Evolutionary conservation across 805 yeast genomes (phyloP).

Genomic region (Candida nonsorbophila): DNA sequence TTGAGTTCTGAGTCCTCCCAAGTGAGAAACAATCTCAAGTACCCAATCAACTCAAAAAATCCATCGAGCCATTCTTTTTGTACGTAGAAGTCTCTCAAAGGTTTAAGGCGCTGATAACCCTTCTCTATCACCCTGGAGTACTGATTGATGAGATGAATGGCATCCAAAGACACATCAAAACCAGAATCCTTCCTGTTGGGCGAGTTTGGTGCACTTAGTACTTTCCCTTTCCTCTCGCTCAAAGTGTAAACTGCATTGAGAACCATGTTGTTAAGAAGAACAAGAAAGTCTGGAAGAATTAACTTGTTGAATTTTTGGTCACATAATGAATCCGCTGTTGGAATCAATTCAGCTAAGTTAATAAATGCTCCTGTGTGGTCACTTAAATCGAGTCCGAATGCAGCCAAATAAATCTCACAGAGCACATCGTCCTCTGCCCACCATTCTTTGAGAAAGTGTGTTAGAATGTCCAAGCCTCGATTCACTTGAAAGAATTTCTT

Average conservation of each 20-base stretch:
- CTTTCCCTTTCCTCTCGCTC: constrained; percentile 23
- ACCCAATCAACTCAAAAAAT: constrained; percentile 30
- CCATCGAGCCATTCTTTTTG: constrained; percentile 35
- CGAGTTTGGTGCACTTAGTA: constrained; percentile 29
- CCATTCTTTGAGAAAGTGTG: constrained; percentile 39
- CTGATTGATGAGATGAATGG: constrained; percentile 28
- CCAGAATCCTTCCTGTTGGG: constrained; percentile 15
- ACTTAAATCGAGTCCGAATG: constrained; percentile 35
- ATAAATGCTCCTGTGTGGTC: constrained; percentile 1
- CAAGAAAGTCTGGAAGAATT: constrained; percentile 44
- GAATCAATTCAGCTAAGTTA: constrained; percentile 3
- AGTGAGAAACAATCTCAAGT: constrained; percentile 19
- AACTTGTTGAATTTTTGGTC: constrained; percentile 12
- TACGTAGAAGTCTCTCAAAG: constrained; percentile 18
- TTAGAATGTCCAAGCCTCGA: constrained; percentile 47
- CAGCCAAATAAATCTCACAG: constrained; percentile 37
- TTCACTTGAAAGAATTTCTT: constrained; percentile 43
- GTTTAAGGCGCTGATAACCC: constrained; percentile 20
- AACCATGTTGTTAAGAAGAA: constrained; percentile 23
- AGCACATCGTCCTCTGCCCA: constrained; percentile 46
- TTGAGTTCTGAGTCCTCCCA: constrained; percentile 16
- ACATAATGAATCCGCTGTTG: constrained; percentile 4
- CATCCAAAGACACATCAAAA: constrained; percentile 22
- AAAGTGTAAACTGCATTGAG: constrained; percentile 25
- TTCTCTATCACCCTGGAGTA: constrained; percentile 23